Evolutionary conservation across 306 rosid genomes (phyloP).

Genomic region (Rosa multiflora): DNA sequence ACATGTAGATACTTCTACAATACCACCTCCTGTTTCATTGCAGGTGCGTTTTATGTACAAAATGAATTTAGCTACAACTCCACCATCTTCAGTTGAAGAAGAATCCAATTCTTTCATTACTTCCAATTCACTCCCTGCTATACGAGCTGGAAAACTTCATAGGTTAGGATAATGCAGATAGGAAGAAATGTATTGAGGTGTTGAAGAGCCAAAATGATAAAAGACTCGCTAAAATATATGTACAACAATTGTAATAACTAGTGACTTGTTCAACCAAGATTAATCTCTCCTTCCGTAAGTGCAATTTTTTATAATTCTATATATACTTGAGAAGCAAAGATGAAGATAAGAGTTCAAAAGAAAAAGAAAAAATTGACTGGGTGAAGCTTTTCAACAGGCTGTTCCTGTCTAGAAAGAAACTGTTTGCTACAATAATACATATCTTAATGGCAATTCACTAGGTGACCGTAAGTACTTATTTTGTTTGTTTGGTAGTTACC

Average conservation of each 20-base stretch:
- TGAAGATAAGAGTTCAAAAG: background rate
- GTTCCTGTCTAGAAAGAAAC: background rate
- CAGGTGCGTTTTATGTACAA: background rate
- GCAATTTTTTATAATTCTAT: background rate
- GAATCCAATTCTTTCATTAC: constrained; percentile 50
- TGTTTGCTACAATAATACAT: background rate
- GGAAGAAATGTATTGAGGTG: background rate
- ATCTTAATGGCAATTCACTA: background rate
- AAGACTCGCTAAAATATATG: background rate
- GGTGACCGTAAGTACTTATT: background rate
- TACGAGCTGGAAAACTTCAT: constrained; percentile 34
- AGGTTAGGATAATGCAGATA: background rate
- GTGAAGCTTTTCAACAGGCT: constrained; percentile 3
- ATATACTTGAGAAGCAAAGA: background rate
- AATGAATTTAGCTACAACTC: constrained; percentile 31
- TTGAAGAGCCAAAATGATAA: background rate
- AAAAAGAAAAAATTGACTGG: background rate
- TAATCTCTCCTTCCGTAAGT: background rate
- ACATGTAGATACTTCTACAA: constrained; percentile 2
- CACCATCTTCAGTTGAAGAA: constrained; percentile 40
- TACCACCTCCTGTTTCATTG: background rate
- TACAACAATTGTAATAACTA: background rate
- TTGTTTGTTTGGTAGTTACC: constrained; percentile 35
- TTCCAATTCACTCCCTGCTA: constrained; percentile 50
- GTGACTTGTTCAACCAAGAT: background rate